Conservation (phyloP, 208 protist genomes). For the Polymyxa betae region DNA sequence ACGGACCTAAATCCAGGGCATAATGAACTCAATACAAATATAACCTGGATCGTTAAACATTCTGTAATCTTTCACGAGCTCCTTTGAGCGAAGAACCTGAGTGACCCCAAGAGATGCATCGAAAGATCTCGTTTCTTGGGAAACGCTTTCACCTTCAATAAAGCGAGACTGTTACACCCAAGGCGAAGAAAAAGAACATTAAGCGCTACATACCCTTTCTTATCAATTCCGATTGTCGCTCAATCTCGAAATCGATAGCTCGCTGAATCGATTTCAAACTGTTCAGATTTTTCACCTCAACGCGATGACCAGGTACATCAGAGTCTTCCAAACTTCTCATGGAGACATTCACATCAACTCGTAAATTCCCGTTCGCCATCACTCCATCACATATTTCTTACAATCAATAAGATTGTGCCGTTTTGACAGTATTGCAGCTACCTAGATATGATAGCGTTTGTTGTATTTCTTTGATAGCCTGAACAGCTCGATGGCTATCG, state of each 20-base stretch:
- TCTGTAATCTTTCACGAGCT: neutral
- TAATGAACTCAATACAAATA: neutral
- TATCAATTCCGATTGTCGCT: neutral
- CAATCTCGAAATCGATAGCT: conserved; percentile 20
- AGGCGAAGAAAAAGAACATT: no score
- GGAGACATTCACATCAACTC: conserved; percentile 34
- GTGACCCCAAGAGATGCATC: neutral
- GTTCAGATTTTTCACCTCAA: conserved; percentile 51
- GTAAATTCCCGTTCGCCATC: conserved; percentile 7
- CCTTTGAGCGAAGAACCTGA: conserved; percentile 2
- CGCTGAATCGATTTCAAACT: neutral
- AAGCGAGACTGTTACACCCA: no score
- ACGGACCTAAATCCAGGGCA: neutral
- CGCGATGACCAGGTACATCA: neutral
- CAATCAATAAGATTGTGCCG: neutral
- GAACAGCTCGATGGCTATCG: neutral
- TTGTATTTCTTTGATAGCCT: conserved; percentile 2
- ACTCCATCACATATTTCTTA: conserved; percentile 22
- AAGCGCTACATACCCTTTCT: neutral
- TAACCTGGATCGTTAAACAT: conserved; percentile 39
- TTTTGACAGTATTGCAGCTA: neutral
- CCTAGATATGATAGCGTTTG: neutral
- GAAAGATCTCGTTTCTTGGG: conserved; percentile 20
- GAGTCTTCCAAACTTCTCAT: neutral
- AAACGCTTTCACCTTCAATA: neutral